A percentile compares a stretch with the other conserved stretches of the same genome.
Conservation (phyloP, 2,329 filamentous ascomycete genomes). For the Venturia carpophila region DNA sequence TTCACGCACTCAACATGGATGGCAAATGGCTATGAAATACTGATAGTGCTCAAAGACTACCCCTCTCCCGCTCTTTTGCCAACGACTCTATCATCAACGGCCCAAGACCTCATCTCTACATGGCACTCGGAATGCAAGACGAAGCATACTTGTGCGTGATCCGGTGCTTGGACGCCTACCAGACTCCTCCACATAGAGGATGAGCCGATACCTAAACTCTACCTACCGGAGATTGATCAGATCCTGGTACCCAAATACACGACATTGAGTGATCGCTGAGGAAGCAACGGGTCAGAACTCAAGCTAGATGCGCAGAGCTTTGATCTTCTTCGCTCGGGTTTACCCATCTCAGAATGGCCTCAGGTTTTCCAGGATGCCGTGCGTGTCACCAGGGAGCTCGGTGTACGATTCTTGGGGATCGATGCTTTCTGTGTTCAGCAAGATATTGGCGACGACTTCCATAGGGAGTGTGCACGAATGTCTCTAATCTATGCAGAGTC, state of each 20-base stretch:
- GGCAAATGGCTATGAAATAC: too few relatives aligned
- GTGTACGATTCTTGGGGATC: constrained; percentile 28
- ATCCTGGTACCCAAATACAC: neutral
- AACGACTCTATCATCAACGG: too few relatives aligned
- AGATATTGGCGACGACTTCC: constrained; percentile 21
- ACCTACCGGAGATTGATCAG: too few relatives aligned
- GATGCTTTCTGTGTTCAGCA: constrained; percentile 26
- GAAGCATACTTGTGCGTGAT: too few relatives aligned
- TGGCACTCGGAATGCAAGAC: too few relatives aligned
- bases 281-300: neutral
- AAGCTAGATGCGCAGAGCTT: neutral
- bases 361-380: constrained; percentile 10
- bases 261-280: neutral
- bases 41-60: too few relatives aligned
- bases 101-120: too few relatives aligned
- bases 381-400: constrained; percentile 29
- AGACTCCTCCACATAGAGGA: too few relatives aligned
- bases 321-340: neutral
- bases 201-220: too few relatives aligned
- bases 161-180: too few relatives aligned
- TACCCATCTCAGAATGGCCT: neutral
- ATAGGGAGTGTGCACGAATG: constrained; percentile 20
- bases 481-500: constrained; percentile 20
- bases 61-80: too few relatives aligned
- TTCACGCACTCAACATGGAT: too few relatives aligned